Evolutionary conservation across 768 basidiomycete genomes (phyloP).

Genomic region (Podaxis sp.): DNA sequence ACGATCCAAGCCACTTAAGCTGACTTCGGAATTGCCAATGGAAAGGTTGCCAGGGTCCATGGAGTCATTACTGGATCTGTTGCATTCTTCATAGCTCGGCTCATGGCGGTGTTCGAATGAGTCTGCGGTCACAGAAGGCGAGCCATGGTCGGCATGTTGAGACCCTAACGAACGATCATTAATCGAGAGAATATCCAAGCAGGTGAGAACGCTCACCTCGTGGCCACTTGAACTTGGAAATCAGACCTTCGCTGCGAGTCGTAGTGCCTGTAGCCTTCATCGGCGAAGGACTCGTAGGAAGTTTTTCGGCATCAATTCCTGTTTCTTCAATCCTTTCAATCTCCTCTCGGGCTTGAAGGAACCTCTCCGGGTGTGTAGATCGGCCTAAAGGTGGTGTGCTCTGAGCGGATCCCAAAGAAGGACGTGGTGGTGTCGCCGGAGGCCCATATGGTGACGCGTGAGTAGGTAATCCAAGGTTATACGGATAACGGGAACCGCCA

Average conservation of each 20-base stretch:
- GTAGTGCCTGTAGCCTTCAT: conserved; percentile 26
- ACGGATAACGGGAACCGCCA: conserved; percentile 24
- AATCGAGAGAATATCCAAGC: conserved; percentile 9
- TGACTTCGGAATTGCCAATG: conserved; percentile 29
- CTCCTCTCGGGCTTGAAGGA: conserved; percentile 28
- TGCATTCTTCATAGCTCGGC: conserved; percentile 21
- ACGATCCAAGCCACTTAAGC: conserved; percentile 18
- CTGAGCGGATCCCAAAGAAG: conserved; percentile 27
- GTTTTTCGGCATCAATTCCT: conserved; percentile 27
- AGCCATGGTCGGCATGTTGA: conserved; percentile 13
- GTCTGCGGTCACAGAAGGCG: conserved; percentile 24
- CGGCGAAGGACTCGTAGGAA: conserved; percentile 39
- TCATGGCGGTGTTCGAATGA: conserved; percentile 28
- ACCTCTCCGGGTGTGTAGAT: conserved; percentile 34
- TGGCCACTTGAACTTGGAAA: conserved; percentile 33
- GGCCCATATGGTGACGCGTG: conserved; percentile 33
- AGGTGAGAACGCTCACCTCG: conserved; percentile 20
- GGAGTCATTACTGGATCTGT: conserved; percentile 25
- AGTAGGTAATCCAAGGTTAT: conserved; percentile 30
- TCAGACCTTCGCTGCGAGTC: conserved; percentile 26
- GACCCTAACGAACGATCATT: conserved; percentile 14
- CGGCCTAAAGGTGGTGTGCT: conserved; percentile 39
- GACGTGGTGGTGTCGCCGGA: conserved; percentile 37
- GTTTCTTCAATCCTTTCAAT: conserved; percentile 24
- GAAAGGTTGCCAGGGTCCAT: conserved; percentile 29